These are phyloP conservation scores for Rhynchosporium agropyri DNA, from an alignment of 2,329 filamentous ascomycete species.

Conservation along the genomic window DNA sequence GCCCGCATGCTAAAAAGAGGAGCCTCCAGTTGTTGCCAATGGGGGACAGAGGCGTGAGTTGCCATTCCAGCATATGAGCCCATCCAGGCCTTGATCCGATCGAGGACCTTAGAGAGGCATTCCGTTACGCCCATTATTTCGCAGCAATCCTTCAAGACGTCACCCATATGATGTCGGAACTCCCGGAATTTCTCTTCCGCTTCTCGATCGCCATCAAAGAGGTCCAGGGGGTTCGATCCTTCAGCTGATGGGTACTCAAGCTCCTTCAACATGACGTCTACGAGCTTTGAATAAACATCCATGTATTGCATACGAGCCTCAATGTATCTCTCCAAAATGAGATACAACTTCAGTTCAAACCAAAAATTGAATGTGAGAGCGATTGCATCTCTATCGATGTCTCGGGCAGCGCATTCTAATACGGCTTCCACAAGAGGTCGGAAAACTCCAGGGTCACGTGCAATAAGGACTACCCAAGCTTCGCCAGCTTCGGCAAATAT, in stretches of 20 bases:
- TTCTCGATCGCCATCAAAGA: constrained; percentile 95
- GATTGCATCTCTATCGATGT: constrained; percentile 88
- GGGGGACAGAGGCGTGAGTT: constrained; percentile 73
- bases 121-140: constrained; percentile 93
- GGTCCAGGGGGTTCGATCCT: constrained; percentile 71
- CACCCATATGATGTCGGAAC: constrained; percentile 96
- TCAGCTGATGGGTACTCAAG: constrained; percentile 80
- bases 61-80: constrained; percentile 77
- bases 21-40: constrained; percentile 96
- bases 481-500: constrained; percentile 93
- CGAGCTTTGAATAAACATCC: constrained; percentile 83
- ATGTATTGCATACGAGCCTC: constrained; percentile 75
- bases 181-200: constrained; percentile 96
- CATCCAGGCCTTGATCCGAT: constrained; percentile 87
- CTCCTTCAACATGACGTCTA: constrained; percentile 90
- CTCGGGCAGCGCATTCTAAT: constrained; percentile 85
- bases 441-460: constrained; percentile 80
- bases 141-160: constrained; percentile 95
- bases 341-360: constrained; percentile 97
- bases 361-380: constrained; percentile 95
- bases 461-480: constrained; percentile 90
- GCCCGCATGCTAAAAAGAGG: constrained; percentile 94
- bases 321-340: constrained; percentile 87
- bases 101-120: constrained; percentile 85
- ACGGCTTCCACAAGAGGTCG: constrained; percentile 84